phyloP scores from a whole-genome alignment of 2,329 filamentous ascomycete genomes.

The Helminthosporium solani region DNA sequence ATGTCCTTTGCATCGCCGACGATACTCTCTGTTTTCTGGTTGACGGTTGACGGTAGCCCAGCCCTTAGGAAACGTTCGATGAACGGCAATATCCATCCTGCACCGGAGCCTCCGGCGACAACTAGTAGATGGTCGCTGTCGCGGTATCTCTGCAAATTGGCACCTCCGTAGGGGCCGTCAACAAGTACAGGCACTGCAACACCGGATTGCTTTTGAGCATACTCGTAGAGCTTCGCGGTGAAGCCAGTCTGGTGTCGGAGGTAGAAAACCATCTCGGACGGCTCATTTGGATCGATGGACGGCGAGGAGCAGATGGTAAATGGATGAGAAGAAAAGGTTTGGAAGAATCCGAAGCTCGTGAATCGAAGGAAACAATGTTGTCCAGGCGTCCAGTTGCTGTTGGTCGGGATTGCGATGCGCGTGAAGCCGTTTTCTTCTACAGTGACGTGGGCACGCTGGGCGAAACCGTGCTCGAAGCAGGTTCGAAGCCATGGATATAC shows the following conservation, averaged over 20 bases:
- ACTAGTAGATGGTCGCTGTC: slow-evolving; percentile 48
- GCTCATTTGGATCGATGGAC: background rate
- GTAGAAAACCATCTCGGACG: slow-evolving; percentile 54
- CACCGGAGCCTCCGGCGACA: slow-evolving; percentile 59
- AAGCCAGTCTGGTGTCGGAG: slow-evolving; percentile 53
- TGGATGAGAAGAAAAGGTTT: slow-evolving; percentile 53
- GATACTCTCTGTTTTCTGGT: background rate
- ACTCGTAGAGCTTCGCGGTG: slow-evolving; percentile 45
- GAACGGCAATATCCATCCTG: slow-evolving; percentile 54
- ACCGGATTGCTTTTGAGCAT: slow-evolving; percentile 16
- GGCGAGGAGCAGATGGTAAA: slow-evolving; percentile 59
- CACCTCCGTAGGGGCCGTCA: slow-evolving; percentile 61
- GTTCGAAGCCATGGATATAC: slow-evolving; percentile 50
- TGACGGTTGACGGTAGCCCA: background rate
- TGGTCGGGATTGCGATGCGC: slow-evolving; percentile 22
- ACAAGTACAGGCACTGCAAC: slow-evolving; percentile 50
- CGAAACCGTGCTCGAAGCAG: slow-evolving; percentile 53
- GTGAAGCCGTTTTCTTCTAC: slow-evolving; percentile 23
- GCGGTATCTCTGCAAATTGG: slow-evolving; percentile 36
- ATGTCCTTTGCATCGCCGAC: background rate
- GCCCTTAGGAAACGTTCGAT: slow-evolving; percentile 39
- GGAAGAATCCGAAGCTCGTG: slow-evolving; percentile 42
- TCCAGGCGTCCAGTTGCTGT: slow-evolving; percentile 52
- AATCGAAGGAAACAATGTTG: slow-evolving; percentile 61
- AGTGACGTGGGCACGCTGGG: slow-evolving; percentile 46